Conservation (phyloP, 176 grass and related monocot genomes). For the Oryza longistaminata region DNA sequence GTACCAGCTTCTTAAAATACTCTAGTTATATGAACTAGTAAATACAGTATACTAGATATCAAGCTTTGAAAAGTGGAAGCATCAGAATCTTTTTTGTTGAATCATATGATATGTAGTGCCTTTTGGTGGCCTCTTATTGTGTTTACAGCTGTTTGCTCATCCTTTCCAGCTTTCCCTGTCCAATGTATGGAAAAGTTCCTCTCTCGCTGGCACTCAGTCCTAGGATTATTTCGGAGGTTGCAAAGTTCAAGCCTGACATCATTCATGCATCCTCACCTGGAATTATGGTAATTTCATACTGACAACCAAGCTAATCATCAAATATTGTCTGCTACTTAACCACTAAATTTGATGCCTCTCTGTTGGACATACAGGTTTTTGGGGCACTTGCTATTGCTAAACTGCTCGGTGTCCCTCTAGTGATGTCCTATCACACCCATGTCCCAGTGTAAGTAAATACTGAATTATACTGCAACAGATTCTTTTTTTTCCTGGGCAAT, state of each 20-base stretch:
- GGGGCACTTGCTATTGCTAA: conserved; percentile 89
- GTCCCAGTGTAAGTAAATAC: conserved; percentile 70
- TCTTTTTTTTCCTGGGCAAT: background rate
- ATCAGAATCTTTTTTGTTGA: background rate
- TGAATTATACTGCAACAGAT: background rate
- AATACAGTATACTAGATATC: background rate
- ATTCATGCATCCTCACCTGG: conserved; percentile 96
- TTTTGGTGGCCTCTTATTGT: conserved; percentile 24
- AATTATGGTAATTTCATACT: conserved; percentile 71
- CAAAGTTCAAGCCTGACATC: conserved; percentile 94
- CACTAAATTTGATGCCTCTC: background rate
- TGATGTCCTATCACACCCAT: conserved; percentile 97
- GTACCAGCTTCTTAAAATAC: background rate
- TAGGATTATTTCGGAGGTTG: conserved; percentile 89
- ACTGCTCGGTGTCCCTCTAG: conserved; percentile 71
- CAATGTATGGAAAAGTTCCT: conserved; percentile 90
- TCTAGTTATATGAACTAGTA: background rate
- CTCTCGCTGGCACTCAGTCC: conserved; percentile 90
- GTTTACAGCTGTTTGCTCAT: conserved; percentile 24
- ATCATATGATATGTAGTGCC: conserved; percentile 6
- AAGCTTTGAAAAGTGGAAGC: background rate
- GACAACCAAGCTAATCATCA: background rate
- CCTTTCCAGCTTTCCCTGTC: conserved; percentile 83
- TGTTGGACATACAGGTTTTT: conserved; percentile 66
- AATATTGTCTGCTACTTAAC: background rate